Evolutionary conservation across 306 rosid genomes (phyloP), one percentile per base, ranked within the genome.

Genomic region (Vigna unguiculata): DNA sequence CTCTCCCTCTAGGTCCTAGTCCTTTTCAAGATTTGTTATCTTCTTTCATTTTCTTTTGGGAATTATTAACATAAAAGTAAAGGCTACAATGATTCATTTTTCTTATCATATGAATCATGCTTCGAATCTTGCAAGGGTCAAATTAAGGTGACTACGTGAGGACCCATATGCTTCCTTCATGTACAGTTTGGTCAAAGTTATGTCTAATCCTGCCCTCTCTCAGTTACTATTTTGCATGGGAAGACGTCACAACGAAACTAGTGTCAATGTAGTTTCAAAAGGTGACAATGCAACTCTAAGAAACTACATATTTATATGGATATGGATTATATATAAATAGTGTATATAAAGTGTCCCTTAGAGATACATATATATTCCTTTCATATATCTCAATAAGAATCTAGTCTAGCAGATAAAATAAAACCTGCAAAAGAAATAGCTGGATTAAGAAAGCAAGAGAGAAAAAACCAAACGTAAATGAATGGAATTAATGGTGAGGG

Each of bases 91-190:
- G 83, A 83, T 63, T 71, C 61, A n/a, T 14, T 76, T 75, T 83
- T 47, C 76, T 43, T 62, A 86, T 83, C 36, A 76, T 70, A 34
- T 16, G 41, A 64, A 46, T 70, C 64, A 57, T 40, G 76, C 78
- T 80, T 72, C 30, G 69, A 76, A 74, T 76, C 81, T 77, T 74
- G 76, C 73, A 76, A 80, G 76, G 80, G 87, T 83, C 89, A 83
- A 80, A 77, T 49, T 77, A 73, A 40, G 81, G 81, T 73, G 78
- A 77, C 85, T 73, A 64, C 74, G 58, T 69, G 71, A 80, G 85
- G 89, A 49, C 89, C 89, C 87, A 79, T 84, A 57, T 67, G 77
- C 82, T 72, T 75, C 71, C 48, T 72, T 48, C 74, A 32, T 25
- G 30, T 38, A 76, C 62, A 82, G 72, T 82, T 28, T 76, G 82